These are phyloP conservation scores for Protomyces macrosporus DNA, from an alignment of 1,139 yeast genomes.

Conservation along the genomic window DNA sequence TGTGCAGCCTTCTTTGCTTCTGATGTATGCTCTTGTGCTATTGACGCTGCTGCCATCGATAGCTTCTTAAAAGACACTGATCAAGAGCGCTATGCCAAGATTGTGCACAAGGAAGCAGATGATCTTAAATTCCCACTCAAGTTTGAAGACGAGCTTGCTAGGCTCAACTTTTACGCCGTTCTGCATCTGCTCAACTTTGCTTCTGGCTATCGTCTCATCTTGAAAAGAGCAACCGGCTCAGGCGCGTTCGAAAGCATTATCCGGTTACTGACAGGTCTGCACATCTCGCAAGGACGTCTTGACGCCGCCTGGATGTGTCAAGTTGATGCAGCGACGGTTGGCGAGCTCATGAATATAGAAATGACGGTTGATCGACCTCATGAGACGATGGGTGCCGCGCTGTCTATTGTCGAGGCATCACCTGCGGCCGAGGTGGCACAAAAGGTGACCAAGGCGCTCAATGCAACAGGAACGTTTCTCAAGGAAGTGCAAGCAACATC, in stretches of 20 bases:
- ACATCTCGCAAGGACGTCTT: not conserved
- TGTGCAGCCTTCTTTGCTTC: not conserved
- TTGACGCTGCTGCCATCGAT: not conserved
- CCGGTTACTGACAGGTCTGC: constrained; percentile 9
- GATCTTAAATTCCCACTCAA: constrained; percentile 8
- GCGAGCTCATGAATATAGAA: constrained; percentile 2
- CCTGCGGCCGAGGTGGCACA: constrained; percentile 9
- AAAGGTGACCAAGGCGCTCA: constrained; percentile 6
- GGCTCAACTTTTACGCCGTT: constrained; percentile 12
- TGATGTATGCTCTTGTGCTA: not conserved
- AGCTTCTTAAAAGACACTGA: not conserved
- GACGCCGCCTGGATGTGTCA: constrained; percentile 9
- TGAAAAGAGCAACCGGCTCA: constrained; percentile 14
- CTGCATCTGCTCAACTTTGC: constrained; percentile 20
- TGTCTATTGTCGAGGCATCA: not conserved
- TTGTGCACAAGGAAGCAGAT: constrained; percentile 5
- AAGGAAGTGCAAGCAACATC: not conserved
- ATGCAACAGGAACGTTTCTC: constrained; percentile 1
- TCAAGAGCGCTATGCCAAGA: constrained; percentile 1
- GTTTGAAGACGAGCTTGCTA: not conserved
- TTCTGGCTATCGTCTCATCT: constrained; percentile 16
- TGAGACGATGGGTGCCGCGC: not conserved
- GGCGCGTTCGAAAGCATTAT: constrained; percentile 21
- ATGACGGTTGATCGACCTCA: constrained; percentile 6
- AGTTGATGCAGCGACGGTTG: constrained; percentile 1